Percentiles rank a stretch among this genome's conserved stretches.
Conservation (phyloP, 2,329 filamentous ascomycete species). For the Trichoderma brevicompactum region DNA sequence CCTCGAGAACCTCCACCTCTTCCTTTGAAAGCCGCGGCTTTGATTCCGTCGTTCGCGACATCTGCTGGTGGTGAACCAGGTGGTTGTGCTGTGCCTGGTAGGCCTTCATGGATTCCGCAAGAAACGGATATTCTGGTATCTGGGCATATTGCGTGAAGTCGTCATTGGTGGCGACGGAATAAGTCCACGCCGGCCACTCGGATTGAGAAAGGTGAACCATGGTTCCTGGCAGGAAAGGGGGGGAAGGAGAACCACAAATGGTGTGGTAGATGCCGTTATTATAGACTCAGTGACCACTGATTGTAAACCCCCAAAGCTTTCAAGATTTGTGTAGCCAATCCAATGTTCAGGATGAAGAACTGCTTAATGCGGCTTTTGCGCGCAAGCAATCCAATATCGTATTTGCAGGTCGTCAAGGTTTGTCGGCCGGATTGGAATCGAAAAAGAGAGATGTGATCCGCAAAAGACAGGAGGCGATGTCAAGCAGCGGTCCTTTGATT, state of each 20-base stretch:
- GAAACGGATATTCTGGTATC: conserved; percentile 43
- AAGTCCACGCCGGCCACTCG: conserved; percentile 45
- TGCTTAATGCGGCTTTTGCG: neutral
- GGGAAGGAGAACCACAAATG: neutral
- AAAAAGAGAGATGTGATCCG: neutral
- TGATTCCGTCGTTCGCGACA: conserved; percentile 51
- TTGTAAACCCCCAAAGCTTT: no score
- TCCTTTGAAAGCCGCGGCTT: conserved; percentile 62
- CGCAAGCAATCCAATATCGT: neutral
- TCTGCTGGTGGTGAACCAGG: conserved; percentile 45
- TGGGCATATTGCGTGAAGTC: conserved; percentile 42
- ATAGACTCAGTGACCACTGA: no score
- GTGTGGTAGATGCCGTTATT: neutral
- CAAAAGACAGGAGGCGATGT: neutral
- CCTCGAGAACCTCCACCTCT: conserved; percentile 62
- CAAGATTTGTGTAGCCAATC: conserved; percentile 6
- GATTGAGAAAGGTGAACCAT: conserved; percentile 44
- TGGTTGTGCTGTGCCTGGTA: conserved; percentile 46
- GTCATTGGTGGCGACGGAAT: conserved; percentile 36
- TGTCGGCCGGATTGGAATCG: neutral
- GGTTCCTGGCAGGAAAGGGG: conserved; percentile 24
- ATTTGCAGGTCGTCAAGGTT: neutral
- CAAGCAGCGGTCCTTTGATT: conserved; percentile 6
- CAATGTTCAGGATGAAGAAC: no score
- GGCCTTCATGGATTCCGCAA: conserved; percentile 46